Percentiles rank a stretch among this genome's conserved stretches.
These are phyloP conservation scores for Malbranchea zuffiana DNA, from an alignment of 2,329 filamentous ascomycete species.

Conservation along the genomic window DNA sequence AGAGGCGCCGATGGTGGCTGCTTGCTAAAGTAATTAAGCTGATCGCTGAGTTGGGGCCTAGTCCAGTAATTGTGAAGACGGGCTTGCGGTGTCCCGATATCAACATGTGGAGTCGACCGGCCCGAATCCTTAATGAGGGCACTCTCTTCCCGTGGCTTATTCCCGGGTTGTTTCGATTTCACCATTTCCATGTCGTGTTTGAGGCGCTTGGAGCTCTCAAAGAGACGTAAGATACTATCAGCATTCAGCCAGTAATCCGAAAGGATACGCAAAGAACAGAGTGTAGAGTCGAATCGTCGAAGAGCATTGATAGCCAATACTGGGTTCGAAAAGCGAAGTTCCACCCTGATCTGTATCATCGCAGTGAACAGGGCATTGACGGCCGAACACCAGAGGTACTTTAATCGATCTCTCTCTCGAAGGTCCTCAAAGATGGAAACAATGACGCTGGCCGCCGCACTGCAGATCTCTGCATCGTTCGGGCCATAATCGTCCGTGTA, in stretches of 20 bases:
- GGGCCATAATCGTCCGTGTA: conserved; percentile 37
- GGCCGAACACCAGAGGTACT: conserved; percentile 35
- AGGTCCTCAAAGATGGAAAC: conserved; percentile 37
- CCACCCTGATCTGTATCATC: conserved; percentile 38
- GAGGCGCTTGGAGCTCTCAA: conserved; percentile 35
- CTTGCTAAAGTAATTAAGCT: conserved; percentile 12
- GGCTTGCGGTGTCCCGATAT: conserved; percentile 7
- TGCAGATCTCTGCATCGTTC: conserved; percentile 38
- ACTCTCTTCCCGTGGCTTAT: conserved; percentile 13
- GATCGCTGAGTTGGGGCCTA: conserved; percentile 9
- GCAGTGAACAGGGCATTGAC: conserved; percentile 37
- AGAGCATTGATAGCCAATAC: conserved; percentile 37
- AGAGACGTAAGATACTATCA: conserved; percentile 33
- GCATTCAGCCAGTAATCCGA: conserved; percentile 36
- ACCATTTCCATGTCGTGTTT: conserved; percentile 32
- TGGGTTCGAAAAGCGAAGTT: conserved; percentile 37
- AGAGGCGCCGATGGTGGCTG: conserved; percentile 2
- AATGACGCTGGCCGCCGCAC: conserved; percentile 35
- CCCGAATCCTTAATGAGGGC: conserved; percentile 6
- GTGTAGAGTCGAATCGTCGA: conserved; percentile 34
- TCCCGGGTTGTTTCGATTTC: conserved; percentile 25
- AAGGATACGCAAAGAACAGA: conserved; percentile 32
- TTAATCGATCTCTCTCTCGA: conserved; percentile 32
- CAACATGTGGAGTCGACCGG: conserved; percentile 3
- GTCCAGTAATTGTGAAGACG: conserved; percentile 4